Base-by-base conservation (phyloP, 2,329 filamentous ascomycete species). In the Leptographium galeiforme region DNA sequence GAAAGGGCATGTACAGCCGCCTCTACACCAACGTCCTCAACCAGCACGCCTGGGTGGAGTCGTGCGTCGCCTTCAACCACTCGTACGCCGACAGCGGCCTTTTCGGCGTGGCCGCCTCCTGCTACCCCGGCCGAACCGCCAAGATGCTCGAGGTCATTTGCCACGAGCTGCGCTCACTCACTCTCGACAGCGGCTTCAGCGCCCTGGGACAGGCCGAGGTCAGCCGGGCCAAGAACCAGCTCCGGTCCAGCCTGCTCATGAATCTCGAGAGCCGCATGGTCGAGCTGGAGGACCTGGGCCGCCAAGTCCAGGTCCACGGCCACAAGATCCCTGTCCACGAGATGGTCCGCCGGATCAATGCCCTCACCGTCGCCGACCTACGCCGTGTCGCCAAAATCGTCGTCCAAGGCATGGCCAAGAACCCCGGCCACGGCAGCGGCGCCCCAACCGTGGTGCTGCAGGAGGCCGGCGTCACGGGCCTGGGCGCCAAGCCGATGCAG, bases 1-100 rank as follows among this genome's bases (percentile, higher is more conserved):
- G 93, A 52, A 98, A 98, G 74, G 93, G 93, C 67, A 98, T 98
- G 93, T 97, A 97, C 75, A 95, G 88, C 40, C 85, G 93, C 13
- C 80, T 98, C 10, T 98, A 96, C 75, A 97, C 90, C 58, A 95
- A 96, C 66, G 91, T 97, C 0, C 79, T 98, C 51, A 98, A 98
- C 73, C 90, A 97, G 70, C 84, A 95, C 71, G 89, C 87, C 61
- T 98, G 91, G 91, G 89, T 98, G 32, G 93, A 98, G 71, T 90
- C 83, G 56, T 97, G 93, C 71, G 78, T 95, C 51, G 86, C 91
- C 34, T 97, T 97, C 75, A 97, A 97, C 75, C 90, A 97, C 75
- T 88, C 87, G 48, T 98, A 98, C 76, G 93, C 88, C 0, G 93
- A 98, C 68, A 90, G 85, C 8, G 93, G 93, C 5, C 79, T 98